Conservation (phyloP, 306 rosid genomes). For the Albizia julibrissin region DNA sequence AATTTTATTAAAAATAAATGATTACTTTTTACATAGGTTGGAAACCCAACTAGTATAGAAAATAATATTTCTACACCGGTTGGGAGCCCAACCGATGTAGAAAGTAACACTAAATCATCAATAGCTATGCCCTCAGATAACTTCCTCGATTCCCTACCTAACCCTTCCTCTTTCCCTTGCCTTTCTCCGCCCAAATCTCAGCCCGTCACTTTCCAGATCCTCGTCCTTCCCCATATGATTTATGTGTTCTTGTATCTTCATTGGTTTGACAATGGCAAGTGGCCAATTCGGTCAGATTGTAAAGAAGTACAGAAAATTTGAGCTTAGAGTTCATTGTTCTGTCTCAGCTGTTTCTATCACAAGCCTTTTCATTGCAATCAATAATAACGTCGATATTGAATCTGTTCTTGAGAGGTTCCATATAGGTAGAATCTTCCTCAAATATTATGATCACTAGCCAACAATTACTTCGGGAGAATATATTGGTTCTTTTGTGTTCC, state of each 20-base stretch:
- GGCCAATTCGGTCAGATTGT: slow-evolving; percentile 78
- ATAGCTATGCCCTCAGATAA: no score
- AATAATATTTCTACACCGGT: no score
- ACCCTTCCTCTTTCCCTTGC: no score
- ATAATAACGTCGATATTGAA: slow-evolving; percentile 88
- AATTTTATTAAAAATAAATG: no score
- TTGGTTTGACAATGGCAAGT: slow-evolving; percentile 51
- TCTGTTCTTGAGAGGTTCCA: slow-evolving; percentile 69
- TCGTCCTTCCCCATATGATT: no score
- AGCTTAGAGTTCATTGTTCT: slow-evolving; percentile 71
- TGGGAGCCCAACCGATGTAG: no score
- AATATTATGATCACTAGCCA: slow-evolving; percentile 21
- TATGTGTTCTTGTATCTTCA: not conserved
- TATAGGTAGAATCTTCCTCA: slow-evolving; percentile 44
- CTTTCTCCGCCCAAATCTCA: no score
- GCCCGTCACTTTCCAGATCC: no score
- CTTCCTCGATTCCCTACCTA: no score
- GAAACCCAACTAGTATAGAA: no score
- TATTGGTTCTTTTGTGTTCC: slow-evolving; percentile 26
- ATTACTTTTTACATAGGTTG: no score
- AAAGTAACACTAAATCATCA: no score
- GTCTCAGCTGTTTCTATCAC: slow-evolving; percentile 78
- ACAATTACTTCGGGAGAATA: slow-evolving; percentile 21
- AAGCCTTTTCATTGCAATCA: slow-evolving; percentile 82
- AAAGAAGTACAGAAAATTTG: slow-evolving; percentile 90